These are phyloP conservation scores for Penicillium subrubescens DNA, from an alignment of 495 filamentous ascomycete species.

Conservation along the genomic window DNA sequence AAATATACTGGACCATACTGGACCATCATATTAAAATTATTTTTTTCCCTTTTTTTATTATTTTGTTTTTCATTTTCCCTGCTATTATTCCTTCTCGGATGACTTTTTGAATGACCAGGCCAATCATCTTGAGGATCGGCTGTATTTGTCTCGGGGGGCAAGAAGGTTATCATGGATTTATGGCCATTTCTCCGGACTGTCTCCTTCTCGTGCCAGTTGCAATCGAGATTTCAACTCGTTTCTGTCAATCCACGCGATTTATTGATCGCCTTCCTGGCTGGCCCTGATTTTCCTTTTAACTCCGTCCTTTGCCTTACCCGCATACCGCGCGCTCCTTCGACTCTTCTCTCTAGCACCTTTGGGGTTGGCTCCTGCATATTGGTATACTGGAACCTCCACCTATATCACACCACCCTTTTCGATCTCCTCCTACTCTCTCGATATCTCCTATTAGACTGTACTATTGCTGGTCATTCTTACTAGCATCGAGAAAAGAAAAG, in stretches of 20 bases:
- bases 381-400: not conserved
- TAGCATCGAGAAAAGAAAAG: not conserved
- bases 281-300: conserved; percentile 38
- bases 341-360: conserved; percentile 11
- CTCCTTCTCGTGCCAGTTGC: conserved; percentile 35
- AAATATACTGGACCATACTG: not conserved
- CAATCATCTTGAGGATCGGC: conserved; percentile 26
- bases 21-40: not conserved
- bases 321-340: conserved; percentile 29
- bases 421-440: not conserved
- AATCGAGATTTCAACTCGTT: conserved; percentile 29
- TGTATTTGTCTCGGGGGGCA: conserved; percentile 16
- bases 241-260: conserved; percentile 30
- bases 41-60: conserved; percentile 8
- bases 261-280: conserved; percentile 20
- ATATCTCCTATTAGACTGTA: not conserved
- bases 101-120: conserved; percentile 13
- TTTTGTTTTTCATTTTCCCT: not conserved
- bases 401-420: not conserved
- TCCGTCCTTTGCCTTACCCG: conserved; percentile 39
- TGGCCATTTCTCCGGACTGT: conserved; percentile 22
- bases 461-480: conserved; percentile 1
- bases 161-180: conserved; percentile 34
- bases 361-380: not conserved
- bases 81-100: conserved; percentile 7